Percentiles rank a stretch among this genome's conserved stretches.
phyloP scores from a whole-genome alignment of 2,329 filamentous ascomycete genomes.

The Pseudogymnoascus sp. region DNA sequence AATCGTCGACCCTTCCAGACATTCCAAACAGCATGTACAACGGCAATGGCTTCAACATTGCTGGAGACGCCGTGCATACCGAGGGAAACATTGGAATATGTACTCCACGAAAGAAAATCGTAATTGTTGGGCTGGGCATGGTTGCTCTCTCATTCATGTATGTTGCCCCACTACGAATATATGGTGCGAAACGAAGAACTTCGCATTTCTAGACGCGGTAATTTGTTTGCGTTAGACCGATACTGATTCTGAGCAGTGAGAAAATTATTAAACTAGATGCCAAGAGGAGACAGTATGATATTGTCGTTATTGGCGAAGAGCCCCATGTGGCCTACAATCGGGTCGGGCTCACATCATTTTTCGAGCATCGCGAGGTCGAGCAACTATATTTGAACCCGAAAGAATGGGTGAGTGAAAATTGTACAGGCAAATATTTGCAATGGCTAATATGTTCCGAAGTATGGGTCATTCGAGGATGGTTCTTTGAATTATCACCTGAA shows the following conservation, averaged over 20 bases:
- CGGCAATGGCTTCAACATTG: neutral
- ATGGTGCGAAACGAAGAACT: neutral
- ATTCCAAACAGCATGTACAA: conserved; percentile 1
- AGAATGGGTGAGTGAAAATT: conserved; percentile 58
- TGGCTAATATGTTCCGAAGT: conserved; percentile 9
- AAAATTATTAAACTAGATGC: conserved; percentile 81
- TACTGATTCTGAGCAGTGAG: conserved; percentile 46
- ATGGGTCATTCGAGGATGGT: conserved; percentile 46
- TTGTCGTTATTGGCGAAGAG: conserved; percentile 83
- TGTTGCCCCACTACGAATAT: conserved; percentile 29
- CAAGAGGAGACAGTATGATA: conserved; percentile 64
- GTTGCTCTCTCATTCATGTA: conserved; percentile 84
- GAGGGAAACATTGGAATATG: conserved; percentile 15
- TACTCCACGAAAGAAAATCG: conserved; percentile 52
- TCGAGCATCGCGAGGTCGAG: conserved; percentile 75
- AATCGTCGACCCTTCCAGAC: neutral
- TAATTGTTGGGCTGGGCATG: conserved; percentile 86
- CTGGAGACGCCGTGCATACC: neutral
- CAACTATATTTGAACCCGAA: conserved; percentile 79
- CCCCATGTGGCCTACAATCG: conserved; percentile 83
- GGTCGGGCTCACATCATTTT: conserved; percentile 82
- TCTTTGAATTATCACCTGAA: conserved; percentile 69
- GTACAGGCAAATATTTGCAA: neutral
- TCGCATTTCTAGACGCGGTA: neutral
- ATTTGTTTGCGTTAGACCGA: neutral